Base-by-base conservation (phyloP, 495 filamentous ascomycete species). In the Xylaria flabelliformis region DNA sequence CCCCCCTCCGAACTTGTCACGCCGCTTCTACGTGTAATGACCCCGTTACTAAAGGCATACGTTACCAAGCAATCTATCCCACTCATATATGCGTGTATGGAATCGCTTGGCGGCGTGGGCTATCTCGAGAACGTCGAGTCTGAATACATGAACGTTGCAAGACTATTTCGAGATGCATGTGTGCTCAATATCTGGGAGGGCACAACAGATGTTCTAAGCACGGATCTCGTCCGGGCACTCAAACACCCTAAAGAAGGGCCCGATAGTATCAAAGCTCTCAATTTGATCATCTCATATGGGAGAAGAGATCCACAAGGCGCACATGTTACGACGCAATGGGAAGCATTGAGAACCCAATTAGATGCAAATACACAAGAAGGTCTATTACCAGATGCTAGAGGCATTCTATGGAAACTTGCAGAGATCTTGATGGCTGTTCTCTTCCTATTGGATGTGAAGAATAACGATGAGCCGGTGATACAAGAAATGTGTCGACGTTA, bases 161-260 rank as follows among this genome's bases (percentile, higher is more conserved):
- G 89, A n/a, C 80, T 92, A 9, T 83, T 88, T 69, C 83, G 91
- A 13, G 91, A 92, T 75, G 86, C 83, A 0, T 78, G 84, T 4
- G 89, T 91, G 13, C 83, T 90, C 46, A 85, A 83, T 32, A 92
- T 92, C 69, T 92, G 90, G 91, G 91, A 92, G 73, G 90, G 91
- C 1, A 92, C 91, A 2, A 90, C 87, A 6, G 88, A 90, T 73
- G 88, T 92, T 1, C 78, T 93, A 24, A 86, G 85, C 9, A 87
- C 83, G 29, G 90, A 92, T 71, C 77, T 87, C 26, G 81, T 90
- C 59, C 79, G 86, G 2, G 85, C 73, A 3, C 51, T 75, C 4
- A 73, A 64, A 32, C 71, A 75, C 56, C 62, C 63, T 13, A 72
- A 63, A 21, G 51, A 29, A 34, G 70, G 70, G 24, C 5, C 51